A percentile compares a stretch with the other conserved stretches of the same genome.
Conservation (phyloP, 257 asterid genomes). For the Craterostigma plantagineum region DNA sequence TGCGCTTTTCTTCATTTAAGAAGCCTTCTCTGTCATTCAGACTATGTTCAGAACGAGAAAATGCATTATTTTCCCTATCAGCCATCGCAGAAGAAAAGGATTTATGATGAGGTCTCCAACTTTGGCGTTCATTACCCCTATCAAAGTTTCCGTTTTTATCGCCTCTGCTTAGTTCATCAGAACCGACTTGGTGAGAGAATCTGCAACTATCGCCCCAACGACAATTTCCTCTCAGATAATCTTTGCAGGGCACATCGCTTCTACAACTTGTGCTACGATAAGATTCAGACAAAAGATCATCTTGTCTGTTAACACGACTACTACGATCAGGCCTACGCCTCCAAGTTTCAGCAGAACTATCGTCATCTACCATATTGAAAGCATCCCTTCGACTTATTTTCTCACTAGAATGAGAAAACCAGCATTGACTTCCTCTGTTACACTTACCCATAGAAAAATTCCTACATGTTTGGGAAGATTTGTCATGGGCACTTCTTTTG, state of each 20-base stretch:
- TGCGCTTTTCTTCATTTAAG: constrained; percentile 18
- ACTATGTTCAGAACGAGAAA: constrained; percentile 41
- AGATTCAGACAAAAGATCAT: constrained; percentile 16
- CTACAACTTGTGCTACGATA: constrained; percentile 28
- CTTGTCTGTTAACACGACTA: constrained; percentile 19
- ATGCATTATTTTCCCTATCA: constrained; percentile 39
- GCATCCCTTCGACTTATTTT: too few species aligned
- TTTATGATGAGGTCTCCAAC: constrained; percentile 37
- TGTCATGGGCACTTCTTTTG: constrained; percentile 29
- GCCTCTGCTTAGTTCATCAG: constrained; percentile 27
- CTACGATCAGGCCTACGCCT: constrained; percentile 26
- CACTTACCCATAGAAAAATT: constrained; percentile 47
- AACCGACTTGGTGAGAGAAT: constrained; percentile 36
- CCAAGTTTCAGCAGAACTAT: constrained; percentile 26
- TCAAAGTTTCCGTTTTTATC: constrained; percentile 23
- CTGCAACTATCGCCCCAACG: constrained; percentile 62
- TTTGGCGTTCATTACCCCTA: constrained; percentile 21
- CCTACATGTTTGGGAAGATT: constrained; percentile 47
- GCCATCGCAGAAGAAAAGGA: constrained; percentile 60
- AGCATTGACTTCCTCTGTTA: constrained; percentile 66
- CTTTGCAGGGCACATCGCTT: constrained; percentile 32
- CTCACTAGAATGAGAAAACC: constrained; percentile 44
- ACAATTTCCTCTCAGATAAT: constrained; percentile 34
- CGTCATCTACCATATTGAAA: constrained; percentile 19
- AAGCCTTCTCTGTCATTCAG: constrained; percentile 17